These are phyloP conservation scores for Leucoagaricus sp. DNA, from an alignment of 1,284 basidiomycete genomes.

Conservation along the genomic window DNA sequence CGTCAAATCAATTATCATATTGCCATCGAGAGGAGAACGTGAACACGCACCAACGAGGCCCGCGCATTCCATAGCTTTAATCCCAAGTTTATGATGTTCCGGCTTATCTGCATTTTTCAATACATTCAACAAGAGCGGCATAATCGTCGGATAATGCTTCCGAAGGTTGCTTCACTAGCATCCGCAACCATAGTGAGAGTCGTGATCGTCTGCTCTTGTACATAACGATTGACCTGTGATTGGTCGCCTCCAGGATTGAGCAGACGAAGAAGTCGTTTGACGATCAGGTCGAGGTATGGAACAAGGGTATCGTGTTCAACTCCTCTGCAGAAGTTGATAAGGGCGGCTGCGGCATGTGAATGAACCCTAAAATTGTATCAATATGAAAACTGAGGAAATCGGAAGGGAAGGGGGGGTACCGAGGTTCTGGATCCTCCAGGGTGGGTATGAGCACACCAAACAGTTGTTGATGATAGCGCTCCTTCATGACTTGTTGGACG, in stretches of 20 bases:
- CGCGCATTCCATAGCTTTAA: constrained; percentile 87
- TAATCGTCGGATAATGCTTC: constrained; percentile 75
- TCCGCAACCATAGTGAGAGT: constrained; percentile 85
- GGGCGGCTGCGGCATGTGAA: constrained; percentile 65
- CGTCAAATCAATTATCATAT: not conserved
- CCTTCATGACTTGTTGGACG: constrained; percentile 74
- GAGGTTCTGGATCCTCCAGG: constrained; percentile 72
- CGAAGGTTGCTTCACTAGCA: constrained; percentile 73
- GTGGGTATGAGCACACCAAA: constrained; percentile 73
- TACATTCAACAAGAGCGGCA: constrained; percentile 75
- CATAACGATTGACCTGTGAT: constrained; percentile 51
- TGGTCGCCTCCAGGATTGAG: constrained; percentile 42
- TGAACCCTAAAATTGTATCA: constrained; percentile 76
- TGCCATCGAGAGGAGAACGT: not conserved
- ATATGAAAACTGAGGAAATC: not conserved
- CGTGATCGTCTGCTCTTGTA: constrained; percentile 84
- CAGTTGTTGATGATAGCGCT: constrained; percentile 64
- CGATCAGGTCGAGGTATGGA: constrained; percentile 77
- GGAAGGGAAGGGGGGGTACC: constrained; percentile 42
- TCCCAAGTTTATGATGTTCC: constrained; percentile 67
- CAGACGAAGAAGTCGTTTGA: constrained; percentile 67
- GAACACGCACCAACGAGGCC: constrained; percentile 64
- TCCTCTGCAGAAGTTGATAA: constrained; percentile 90
- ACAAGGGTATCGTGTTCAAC: constrained; percentile 71
- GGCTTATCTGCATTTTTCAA: constrained; percentile 66